Conservation (phyloP, 2,329 filamentous ascomycete genomes). For the Cladosporium sp. region DNA sequence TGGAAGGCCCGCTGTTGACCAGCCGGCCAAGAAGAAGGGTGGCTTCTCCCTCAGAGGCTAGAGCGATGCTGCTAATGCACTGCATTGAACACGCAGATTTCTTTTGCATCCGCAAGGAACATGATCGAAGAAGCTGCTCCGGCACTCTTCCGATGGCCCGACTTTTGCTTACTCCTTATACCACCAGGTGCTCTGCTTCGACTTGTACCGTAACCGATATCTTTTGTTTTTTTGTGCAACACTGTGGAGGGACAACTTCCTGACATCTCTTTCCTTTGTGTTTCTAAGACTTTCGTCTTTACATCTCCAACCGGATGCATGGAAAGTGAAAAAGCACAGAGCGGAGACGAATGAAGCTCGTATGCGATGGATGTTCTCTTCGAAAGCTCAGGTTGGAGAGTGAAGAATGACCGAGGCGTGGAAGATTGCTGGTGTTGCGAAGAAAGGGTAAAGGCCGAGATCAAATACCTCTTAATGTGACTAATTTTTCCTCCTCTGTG, state of each 20-base stretch:
- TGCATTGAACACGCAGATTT: neutral
- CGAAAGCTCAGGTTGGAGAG: no score
- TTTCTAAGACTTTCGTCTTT: neutral
- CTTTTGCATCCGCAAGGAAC: neutral
- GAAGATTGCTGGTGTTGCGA: neutral
- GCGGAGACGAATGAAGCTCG: neutral
- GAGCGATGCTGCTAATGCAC: neutral
- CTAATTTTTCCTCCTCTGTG: neutral
- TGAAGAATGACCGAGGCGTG: neutral
- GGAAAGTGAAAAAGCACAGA: neutral
- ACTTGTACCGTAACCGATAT: neutral
- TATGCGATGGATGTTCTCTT: neutral
- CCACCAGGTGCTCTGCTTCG: slow-evolving; percentile 1
- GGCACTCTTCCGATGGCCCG: neutral
- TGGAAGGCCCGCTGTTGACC: slow-evolving; percentile 81
- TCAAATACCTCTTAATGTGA: slow-evolving; percentile 1
- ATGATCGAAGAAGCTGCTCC: neutral
- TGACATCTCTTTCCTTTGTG: neutral
- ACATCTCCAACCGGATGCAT: neutral
- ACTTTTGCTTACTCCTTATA: slow-evolving; percentile 2
- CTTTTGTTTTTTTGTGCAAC: neutral
- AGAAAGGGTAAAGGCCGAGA: neutral
- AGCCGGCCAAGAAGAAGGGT: slow-evolving; percentile 93
- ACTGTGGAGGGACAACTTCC: neutral
- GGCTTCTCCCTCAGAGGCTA: slow-evolving; percentile 84